Percentiles rank a stretch among this genome's conserved stretches.
These are phyloP conservation scores for Claviceps africana DNA, from an alignment of 2,329 filamentous ascomycete genomes.

Conservation along the genomic window DNA sequence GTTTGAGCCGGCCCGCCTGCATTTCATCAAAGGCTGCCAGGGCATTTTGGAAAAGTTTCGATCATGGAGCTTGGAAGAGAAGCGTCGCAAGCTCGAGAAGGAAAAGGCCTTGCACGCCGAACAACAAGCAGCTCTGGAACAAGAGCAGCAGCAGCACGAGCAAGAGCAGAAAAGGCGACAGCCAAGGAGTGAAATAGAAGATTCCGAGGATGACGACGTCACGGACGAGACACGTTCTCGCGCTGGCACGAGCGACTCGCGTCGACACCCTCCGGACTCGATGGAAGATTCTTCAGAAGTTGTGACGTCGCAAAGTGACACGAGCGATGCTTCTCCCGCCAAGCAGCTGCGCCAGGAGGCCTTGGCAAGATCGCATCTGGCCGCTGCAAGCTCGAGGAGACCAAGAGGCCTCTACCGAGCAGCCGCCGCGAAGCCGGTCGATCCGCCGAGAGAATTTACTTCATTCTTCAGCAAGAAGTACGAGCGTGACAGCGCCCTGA, in stretches of 20 bases:
- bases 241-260: conserved; percentile 7
- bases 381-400: conserved; percentile 21
- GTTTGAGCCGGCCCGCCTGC: conserved; percentile 71
- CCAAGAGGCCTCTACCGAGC: conserved; percentile 15
- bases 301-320: conserved; percentile 41
- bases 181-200: conserved; percentile 14
- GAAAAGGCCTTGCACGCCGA: conserved; percentile 34
- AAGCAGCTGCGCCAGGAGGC: conserved; percentile 66
- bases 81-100: conserved; percentile 61
- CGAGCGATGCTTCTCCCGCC: conserved; percentile 33
- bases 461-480: conserved; percentile 77
- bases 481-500: conserved; percentile 67
- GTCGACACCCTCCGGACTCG: conserved; percentile 20
- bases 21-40: conserved; percentile 75
- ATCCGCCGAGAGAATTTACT: conserved; percentile 50
- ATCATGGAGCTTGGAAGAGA: conserved; percentile 80
- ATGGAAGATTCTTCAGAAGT: conserved; percentile 9
- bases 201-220: conserved; percentile 17
- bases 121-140: conserved; percentile 13
- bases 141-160: conserved; percentile 28
- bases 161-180: conserved; percentile 12
- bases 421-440: conserved; percentile 19
- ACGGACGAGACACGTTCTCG: conserved; percentile 11
- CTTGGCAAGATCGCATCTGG: conserved; percentile 34
- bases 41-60: conserved; percentile 76